Evolutionary conservation across 2,329 filamentous ascomycete species (phyloP).

Genomic region (Dothistroma septosporum): DNA sequence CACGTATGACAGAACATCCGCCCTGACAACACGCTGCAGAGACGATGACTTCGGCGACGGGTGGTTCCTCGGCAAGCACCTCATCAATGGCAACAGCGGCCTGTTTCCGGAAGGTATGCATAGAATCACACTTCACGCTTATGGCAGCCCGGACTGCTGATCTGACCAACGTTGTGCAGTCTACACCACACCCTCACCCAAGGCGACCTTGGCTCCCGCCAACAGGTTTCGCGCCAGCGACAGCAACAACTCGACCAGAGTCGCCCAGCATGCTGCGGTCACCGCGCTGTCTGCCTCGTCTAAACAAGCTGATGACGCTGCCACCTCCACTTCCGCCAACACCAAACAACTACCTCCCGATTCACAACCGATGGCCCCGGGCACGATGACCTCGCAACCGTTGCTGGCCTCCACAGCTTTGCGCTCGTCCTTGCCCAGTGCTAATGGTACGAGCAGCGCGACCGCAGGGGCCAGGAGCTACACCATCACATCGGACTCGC

Average conservation of each 20-base stretch:
- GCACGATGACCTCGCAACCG: conserved; percentile 7
- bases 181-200: conserved; percentile 38
- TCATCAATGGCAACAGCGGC: conserved; percentile 68
- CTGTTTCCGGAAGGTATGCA: conserved; percentile 76
- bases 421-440: conserved; percentile 22
- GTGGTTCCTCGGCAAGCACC: conserved; percentile 66
- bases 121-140: neutral
- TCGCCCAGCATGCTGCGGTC: conserved; percentile 16
- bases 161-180: conserved; percentile 23
- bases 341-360: conserved; percentile 10
- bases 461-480: conserved; percentile 11
- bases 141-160: conserved; percentile 12
- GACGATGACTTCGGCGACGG: conserved; percentile 88
- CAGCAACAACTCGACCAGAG: conserved; percentile 18
- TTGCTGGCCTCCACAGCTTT: conserved; percentile 19
- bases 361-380: neutral
- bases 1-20: conserved; percentile 1
- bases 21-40: conserved; percentile 13
- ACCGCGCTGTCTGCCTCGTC: conserved; percentile 12
- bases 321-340: conserved; percentile 5
- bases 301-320: conserved; percentile 11
- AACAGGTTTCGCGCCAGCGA: conserved; percentile 17
- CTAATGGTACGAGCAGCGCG: conserved; percentile 6
- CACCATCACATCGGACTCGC: conserved; percentile 38
- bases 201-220: conserved; percentile 29